Evolutionary conservation across 1,284 basidiomycete species (phyloP), one percentile per base, ranked within the genome.

Genomic region (Calocybe gambosa): DNA sequence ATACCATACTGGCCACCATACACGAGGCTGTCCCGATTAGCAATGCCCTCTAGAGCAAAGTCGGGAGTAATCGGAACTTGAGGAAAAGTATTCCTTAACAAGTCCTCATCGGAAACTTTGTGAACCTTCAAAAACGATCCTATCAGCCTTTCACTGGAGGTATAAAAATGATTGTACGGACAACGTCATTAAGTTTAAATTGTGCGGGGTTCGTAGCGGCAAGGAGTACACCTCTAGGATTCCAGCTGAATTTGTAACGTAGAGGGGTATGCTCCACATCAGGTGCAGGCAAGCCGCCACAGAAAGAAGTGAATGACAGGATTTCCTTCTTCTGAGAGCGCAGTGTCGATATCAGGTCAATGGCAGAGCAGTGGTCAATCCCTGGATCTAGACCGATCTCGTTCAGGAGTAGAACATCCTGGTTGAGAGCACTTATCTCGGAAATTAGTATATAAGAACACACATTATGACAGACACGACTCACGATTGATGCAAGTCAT

Each of bases 241-340:
- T 89, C 94, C 93, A 97, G 50, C 90, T 93, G 63, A 97, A 98
- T 65, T 96, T 96, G 67, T 97, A 97, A 25, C 86, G 80, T 13
- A 95, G 68, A 1, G 92, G 80, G 26, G 77, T 77, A 9, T 64
- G 66, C 44, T 68, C 59, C 15, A 68, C 71, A 41, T 89, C 85
- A 0, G 90, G 89, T 2, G 88, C 85, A 0, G 93, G 94, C 10
- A 98, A 70, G 1, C 93, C 94, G 10, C 94, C 93, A 53, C 93
- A 98, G 74, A 95, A 96, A 0, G 91, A 94, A 1, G 84, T 82
- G 65, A 96, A 97, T 0, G 89, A 89, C 0, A 78, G 66, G 15
- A 93, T 74, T 2, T 72, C 67, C 59, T 85, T 84, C 10, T 74
- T 72, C 54, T 85, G 68, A 0, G 70, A 65, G 37, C 78, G 72